Conservation (phyloP, 441 rosid genomes). For the Rhodomyrtus psidioides region DNA sequence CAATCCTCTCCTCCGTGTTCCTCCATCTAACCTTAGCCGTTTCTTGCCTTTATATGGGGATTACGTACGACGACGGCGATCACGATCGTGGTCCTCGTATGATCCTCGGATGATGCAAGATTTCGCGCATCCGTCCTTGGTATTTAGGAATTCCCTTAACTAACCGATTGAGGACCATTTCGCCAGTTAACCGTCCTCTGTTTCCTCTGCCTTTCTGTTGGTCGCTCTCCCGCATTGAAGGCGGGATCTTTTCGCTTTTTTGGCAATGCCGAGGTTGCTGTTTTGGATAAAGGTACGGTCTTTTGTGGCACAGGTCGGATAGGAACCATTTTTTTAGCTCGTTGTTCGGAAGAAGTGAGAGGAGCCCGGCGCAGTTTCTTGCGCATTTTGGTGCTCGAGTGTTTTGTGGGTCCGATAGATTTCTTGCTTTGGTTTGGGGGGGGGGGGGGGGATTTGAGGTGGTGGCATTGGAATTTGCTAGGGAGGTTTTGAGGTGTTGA, state of each 20-base stretch:
- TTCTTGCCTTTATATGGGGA: conserved; percentile 15
- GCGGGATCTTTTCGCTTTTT: not conserved
- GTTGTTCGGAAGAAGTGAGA: not conserved
- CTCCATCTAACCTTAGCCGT: conserved; percentile 12
- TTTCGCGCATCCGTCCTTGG: not conserved
- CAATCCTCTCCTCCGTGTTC: conserved; percentile 4
- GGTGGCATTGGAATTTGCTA: not conserved
- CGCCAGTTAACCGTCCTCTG: not conserved
- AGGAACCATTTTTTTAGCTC: not conserved
- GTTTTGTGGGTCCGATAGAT: not conserved
- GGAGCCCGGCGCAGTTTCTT: not conserved
- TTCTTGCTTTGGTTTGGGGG: too few species aligned
- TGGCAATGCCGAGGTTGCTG: not conserved
- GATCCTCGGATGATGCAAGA: not conserved
- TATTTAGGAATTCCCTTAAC: not conserved
- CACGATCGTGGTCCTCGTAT: not conserved
- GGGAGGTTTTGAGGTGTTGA: conserved; percentile 6
- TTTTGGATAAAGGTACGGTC: not conserved
- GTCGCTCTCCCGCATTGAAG: not conserved
- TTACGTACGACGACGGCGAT: not conserved
- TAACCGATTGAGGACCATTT: not conserved
- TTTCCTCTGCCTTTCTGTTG: not conserved
- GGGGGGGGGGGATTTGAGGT: not conserved
- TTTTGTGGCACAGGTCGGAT: not conserved
- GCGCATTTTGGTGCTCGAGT: not conserved